A percentile compares a stretch with the other conserved stretches of the same genome.
Evolutionary conservation across 306 rosid species (phyloP).

Genomic region (Heteromeles arbutifolia): DNA sequence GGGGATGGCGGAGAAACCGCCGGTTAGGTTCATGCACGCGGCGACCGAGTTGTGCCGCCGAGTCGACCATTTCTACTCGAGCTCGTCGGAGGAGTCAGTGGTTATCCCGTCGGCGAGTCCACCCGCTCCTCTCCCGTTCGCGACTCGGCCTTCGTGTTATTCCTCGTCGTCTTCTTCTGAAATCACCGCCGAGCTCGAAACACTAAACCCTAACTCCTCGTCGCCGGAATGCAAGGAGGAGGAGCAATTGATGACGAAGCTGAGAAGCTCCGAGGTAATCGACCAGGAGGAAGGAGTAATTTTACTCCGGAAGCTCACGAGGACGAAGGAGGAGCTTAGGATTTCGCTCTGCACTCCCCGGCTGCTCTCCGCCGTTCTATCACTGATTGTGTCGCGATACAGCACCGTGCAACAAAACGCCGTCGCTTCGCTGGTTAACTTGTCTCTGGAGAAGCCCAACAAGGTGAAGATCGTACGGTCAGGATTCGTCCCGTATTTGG

Average conservation of each 20-base stretch:
- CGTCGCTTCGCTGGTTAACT: slow-evolving; percentile 71
- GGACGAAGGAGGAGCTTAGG: slow-evolving; percentile 48
- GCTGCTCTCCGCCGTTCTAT: slow-evolving; percentile 38
- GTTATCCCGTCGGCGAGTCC: slow-evolving; percentile 47
- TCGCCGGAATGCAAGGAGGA: slow-evolving; percentile 40
- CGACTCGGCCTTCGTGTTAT: slow-evolving; percentile 62
- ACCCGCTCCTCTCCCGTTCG: slow-evolving; percentile 52
- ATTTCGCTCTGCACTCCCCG: slow-evolving; percentile 51
- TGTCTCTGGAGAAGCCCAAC: slow-evolving; percentile 69
- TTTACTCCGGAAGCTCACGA: slow-evolving; percentile 52
- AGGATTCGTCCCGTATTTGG: slow-evolving; percentile 59
- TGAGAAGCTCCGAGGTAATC: slow-evolving; percentile 42
- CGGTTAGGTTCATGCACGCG: slow-evolving; percentile 65
- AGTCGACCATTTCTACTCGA: slow-evolving; percentile 35
- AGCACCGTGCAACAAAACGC: slow-evolving; percentile 65
- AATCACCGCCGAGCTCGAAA: slow-evolving; percentile 24
- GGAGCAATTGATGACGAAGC: slow-evolving; percentile 26
- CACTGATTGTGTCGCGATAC: slow-evolving; percentile 48
- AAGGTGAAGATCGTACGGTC: slow-evolving; percentile 79
- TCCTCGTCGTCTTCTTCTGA: slow-evolving; percentile 58
- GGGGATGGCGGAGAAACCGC: slow-evolving; percentile 62
- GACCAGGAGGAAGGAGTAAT: slow-evolving; percentile 72
- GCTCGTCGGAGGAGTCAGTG: slow-evolving; percentile 47
- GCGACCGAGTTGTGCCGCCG: slow-evolving; percentile 73
- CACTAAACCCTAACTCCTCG: slow-evolving; percentile 40